Evolutionary conservation across 495 filamentous ascomycete genomes (phyloP).

Genomic region (Elasticomyces elasticus): DNA sequence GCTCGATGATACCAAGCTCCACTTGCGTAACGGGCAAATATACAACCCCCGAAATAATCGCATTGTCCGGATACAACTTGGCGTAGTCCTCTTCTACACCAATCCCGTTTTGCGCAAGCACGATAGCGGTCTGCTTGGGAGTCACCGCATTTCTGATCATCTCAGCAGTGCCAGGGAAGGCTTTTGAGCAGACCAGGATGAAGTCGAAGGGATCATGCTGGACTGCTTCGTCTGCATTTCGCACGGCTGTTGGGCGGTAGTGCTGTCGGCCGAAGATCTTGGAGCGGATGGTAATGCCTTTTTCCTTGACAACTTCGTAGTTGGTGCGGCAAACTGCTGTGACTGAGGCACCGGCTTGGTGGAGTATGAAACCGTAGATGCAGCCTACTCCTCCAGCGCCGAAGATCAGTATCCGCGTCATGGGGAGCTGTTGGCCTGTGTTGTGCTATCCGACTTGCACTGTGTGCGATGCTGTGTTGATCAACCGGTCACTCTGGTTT

Average conservation of each 20-base stretch:
- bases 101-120: constrained; percentile 49
- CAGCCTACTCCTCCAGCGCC: constrained; percentile 46
- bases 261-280: constrained; percentile 36
- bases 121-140: constrained; percentile 36
- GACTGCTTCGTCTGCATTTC: constrained; percentile 32
- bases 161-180: constrained; percentile 27
- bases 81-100: constrained; percentile 42
- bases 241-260: constrained; percentile 34
- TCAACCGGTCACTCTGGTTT: too few relatives aligned
- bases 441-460: too few relatives aligned
- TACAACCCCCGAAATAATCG: constrained; percentile 40
- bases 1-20: constrained; percentile 25
- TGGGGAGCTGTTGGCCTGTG: too few relatives aligned
- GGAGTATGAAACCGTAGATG: constrained; percentile 41
- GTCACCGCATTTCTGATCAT: constrained; percentile 37
- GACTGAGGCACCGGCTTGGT: constrained; percentile 35
- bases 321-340: constrained; percentile 48
- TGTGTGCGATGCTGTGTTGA: too few relatives aligned
- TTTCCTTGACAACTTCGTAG: constrained; percentile 36
- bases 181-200: constrained; percentile 43
- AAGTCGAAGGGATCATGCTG: constrained; percentile 39
- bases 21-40: constrained; percentile 45
- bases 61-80: constrained; percentile 35
- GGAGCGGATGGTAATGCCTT: constrained; percentile 47
- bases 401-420: constrained; percentile 37